Conservation (phyloP, 495 filamentous ascomycete genomes). For the Tricharina praecox region DNA sequence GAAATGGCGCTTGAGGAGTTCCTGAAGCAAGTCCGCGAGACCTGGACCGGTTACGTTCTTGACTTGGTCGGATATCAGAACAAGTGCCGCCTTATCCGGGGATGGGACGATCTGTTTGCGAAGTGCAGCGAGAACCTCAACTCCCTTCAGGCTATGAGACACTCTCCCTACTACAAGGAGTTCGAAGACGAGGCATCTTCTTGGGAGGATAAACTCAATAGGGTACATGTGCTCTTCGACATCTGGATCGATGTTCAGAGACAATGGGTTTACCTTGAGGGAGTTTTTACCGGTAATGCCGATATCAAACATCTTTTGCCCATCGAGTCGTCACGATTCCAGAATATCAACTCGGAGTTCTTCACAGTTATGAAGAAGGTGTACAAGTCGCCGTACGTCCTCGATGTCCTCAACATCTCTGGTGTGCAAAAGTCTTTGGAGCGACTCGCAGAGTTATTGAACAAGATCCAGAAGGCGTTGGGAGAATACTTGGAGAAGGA, state of each 20-base stretch:
- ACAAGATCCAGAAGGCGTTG: constrained; percentile 98
- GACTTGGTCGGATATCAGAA: constrained; percentile 95
- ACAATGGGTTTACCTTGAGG: constrained; percentile 98
- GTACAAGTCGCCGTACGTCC: constrained; percentile 78
- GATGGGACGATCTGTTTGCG: constrained; percentile 95
- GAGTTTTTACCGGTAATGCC: constrained; percentile 93
- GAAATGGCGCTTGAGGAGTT: constrained; percentile 99
- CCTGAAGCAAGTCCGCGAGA: constrained; percentile 83
- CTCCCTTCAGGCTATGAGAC: constrained; percentile 93
- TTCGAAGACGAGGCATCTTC: constrained; percentile 91
- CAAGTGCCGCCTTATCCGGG: constrained; percentile 89
- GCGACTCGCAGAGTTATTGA: constrained; percentile 79
- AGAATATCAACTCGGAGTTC: constrained; percentile 98
- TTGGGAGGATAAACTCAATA: constrained; percentile 97
- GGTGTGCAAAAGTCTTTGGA: constrained; percentile 92
- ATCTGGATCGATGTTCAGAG: constrained; percentile 99
- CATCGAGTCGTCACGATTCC: constrained; percentile 86
- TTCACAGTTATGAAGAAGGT: constrained; percentile 97
- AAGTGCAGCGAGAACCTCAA: constrained; percentile 97
- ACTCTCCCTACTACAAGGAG: constrained; percentile 96
- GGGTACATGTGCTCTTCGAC: constrained; percentile 92
- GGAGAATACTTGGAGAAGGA: constrained; percentile 98
- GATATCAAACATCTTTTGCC: constrained; percentile 98
- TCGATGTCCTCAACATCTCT: constrained; percentile 88
- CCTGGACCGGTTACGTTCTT: constrained; percentile 84